Percentiles rank a stretch among this genome's conserved stretches.
phyloP scores from a whole-genome alignment of 2,329 filamentous ascomycete genomes.

The Neofusicoccum sp. region DNA sequence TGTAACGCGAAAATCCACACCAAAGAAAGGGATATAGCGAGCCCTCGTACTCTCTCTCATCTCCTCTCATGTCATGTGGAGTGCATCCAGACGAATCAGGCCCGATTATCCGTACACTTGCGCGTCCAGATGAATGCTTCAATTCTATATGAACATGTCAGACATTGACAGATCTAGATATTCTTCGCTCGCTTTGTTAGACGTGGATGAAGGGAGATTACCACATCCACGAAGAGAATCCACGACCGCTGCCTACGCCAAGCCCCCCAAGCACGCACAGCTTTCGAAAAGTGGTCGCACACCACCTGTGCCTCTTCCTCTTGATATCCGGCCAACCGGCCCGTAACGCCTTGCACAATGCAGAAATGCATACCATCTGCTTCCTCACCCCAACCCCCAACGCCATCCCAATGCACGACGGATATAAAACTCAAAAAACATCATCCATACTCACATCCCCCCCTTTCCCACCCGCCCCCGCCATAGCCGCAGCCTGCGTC shows the following conservation, averaged over 20 bases:
- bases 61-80: too few species aligned
- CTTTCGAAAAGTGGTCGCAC: background rate
- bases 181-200: too few species aligned
- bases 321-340: too few species aligned
- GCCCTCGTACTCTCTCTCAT: too few species aligned
- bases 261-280: background rate
- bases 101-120: too few species aligned
- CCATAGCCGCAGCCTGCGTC: constrained; percentile 44
- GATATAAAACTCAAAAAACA: constrained; percentile 32
- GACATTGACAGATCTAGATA: too few species aligned
- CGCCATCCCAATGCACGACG: background rate
- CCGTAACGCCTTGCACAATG: background rate
- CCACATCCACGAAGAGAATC: background rate
- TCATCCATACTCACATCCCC: constrained; percentile 44
- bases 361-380: background rate
- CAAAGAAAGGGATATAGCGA: too few species aligned
- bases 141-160: too few species aligned
- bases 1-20: too few species aligned
- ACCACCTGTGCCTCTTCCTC: too few species aligned
- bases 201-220: background rate
- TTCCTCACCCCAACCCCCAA: background rate
- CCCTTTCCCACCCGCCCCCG: constrained; percentile 57
- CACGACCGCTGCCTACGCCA: background rate
- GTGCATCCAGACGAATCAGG: too few species aligned
- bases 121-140: too few species aligned